Conservation (phyloP, 768 basidiomycete genomes). For the Suillus ampliporus region DNA sequence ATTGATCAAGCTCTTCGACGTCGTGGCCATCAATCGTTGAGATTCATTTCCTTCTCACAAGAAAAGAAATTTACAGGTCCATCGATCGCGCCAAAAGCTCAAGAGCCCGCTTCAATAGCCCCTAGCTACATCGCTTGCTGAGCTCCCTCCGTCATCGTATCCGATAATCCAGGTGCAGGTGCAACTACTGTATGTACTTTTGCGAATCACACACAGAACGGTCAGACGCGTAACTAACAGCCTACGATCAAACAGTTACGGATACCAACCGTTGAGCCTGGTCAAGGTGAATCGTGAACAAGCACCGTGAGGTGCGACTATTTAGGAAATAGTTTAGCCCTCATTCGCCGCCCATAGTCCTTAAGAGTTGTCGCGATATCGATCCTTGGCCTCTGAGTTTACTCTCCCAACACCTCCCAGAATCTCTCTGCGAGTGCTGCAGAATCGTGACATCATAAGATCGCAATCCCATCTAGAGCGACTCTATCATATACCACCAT, state of each 20-base stretch:
- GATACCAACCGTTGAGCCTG: background rate
- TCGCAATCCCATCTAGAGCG: background rate
- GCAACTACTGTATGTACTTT: background rate
- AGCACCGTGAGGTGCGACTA: background rate
- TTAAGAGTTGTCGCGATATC: background rate
- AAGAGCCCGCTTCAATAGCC: too few species aligned
- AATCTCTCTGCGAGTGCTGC: background rate
- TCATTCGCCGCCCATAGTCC: background rate
- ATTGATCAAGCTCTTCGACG: too few species aligned
- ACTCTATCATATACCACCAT: constrained; percentile 14
- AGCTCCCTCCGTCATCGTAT: background rate
- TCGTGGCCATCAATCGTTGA: too few species aligned
- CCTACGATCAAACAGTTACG: background rate
- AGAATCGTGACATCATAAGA: background rate
- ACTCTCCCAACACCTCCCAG: background rate
- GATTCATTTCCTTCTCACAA: too few species aligned
- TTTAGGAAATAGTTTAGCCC: background rate
- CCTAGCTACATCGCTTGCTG: too few species aligned
- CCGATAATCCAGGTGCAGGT: background rate
- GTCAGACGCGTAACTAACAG: background rate
- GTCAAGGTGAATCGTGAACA: background rate
- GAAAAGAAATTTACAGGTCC: too few species aligned
- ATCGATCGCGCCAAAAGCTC: too few species aligned
- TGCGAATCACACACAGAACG: background rate
- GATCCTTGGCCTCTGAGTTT: background rate